Percentiles rank a stretch among this genome's conserved stretches.
Conservation (phyloP, 164 flowering plant species). For the Tetracentron sinense region DNA sequence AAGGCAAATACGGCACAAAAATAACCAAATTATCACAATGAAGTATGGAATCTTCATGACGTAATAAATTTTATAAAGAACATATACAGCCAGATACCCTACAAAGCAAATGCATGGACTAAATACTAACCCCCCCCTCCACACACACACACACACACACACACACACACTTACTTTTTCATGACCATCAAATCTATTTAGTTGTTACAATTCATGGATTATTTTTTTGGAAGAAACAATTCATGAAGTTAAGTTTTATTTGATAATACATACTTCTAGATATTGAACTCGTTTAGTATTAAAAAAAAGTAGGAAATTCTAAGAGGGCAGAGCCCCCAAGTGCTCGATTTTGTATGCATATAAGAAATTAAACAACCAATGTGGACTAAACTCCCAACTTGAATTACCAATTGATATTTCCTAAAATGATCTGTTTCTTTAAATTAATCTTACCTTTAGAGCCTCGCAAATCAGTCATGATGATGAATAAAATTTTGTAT, state of each 20-base stretch:
- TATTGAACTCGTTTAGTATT: neutral
- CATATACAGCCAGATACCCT: slow-evolving; percentile 85
- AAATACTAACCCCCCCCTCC: too few species aligned
- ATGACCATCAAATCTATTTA: neutral
- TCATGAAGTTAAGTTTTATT: neutral
- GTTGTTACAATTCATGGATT: too few species aligned
- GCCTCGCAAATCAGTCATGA: slow-evolving; percentile 77
- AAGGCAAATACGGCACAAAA: slow-evolving; percentile 79
- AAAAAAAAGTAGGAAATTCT: too few species aligned
- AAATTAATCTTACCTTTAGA: slow-evolving; percentile 51
- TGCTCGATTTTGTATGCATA: too few species aligned
- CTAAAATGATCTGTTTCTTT: too few species aligned
- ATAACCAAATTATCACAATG: slow-evolving; percentile 68
- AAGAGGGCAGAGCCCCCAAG: neutral
- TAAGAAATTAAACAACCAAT: too few species aligned
- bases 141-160: too few species aligned
- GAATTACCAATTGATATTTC: too few species aligned
- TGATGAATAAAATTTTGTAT: slow-evolving; percentile 86
- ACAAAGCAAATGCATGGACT: slow-evolving; percentile 20
- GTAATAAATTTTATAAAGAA: slow-evolving; percentile 55
- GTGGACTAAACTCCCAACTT: too few species aligned
- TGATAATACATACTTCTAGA: neutral
- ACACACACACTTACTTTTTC: neutral
- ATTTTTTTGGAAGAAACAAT: too few species aligned
- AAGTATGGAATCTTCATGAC: slow-evolving; percentile 80